A percentile compares a stretch with the other conserved stretches of the same genome.
Evolutionary conservation across 106 monocot species (phyloP).

Genomic region (Acanthochlamys bracteata): DNA sequence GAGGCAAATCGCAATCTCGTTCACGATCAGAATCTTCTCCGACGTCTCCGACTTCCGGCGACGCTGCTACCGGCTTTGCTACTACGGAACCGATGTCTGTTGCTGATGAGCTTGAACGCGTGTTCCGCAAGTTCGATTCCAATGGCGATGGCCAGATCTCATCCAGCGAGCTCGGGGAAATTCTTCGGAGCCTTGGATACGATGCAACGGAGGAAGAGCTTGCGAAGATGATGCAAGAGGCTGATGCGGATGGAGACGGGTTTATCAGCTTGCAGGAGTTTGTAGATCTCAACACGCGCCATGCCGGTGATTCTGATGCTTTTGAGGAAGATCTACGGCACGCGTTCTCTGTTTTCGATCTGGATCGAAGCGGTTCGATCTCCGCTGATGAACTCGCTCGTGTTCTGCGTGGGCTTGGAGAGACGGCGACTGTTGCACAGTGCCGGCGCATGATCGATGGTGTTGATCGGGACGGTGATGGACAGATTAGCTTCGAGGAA

Average conservation of each 20-base stretch:
- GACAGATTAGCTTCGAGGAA: slow-evolving; percentile 32
- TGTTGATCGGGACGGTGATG: slow-evolving; percentile 40
- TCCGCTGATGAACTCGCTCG: slow-evolving; percentile 25
- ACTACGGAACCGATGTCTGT: background rate
- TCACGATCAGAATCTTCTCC: background rate
- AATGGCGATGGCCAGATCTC: slow-evolving; percentile 62
- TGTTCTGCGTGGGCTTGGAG: slow-evolving; percentile 26
- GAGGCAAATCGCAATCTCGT: background rate
- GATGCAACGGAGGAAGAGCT: slow-evolving; percentile 19
- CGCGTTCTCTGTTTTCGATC: slow-evolving; percentile 34
- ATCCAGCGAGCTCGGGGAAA: slow-evolving; percentile 26
- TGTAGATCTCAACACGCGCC: slow-evolving; percentile 11
- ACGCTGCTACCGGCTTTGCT: background rate
- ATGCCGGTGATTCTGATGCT: slow-evolving; percentile 1
- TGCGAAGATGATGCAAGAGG: slow-evolving; percentile 39
- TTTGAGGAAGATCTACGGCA: slow-evolving; percentile 21
- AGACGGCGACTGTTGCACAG: slow-evolving; percentile 14
- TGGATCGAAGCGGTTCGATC: slow-evolving; percentile 30
- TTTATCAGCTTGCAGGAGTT: slow-evolving; percentile 49
- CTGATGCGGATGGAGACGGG: slow-evolving; percentile 51
- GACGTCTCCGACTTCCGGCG: background rate
- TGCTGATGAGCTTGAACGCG: background rate
- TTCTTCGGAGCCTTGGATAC: slow-evolving; percentile 27
- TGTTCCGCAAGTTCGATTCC: slow-evolving; percentile 15
- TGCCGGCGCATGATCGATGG: slow-evolving; percentile 34